A percentile compares a stretch with the other conserved stretches of the same genome.
phyloP scores from a whole-genome alignment of 768 basidiomycete genomes.

The Mycena galopus region DNA sequence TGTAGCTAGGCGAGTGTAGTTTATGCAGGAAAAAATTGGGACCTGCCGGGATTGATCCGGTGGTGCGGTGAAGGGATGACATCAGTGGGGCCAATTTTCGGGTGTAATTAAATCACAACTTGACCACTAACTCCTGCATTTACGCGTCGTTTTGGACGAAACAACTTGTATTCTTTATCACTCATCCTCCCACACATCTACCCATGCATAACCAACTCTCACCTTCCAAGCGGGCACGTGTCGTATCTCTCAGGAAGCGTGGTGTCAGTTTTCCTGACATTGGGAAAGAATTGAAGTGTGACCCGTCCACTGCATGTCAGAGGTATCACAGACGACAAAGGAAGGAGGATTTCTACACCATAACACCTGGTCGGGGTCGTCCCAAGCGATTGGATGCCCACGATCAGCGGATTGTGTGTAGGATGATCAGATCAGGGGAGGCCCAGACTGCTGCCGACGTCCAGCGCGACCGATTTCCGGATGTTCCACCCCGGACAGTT shows the following conservation, averaged over 20 bases:
- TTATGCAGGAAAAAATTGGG: neutral
- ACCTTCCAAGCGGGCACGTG: neutral
- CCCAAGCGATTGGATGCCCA: neutral
- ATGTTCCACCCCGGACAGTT: neutral
- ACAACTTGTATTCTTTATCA: neutral
- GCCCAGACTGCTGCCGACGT: slow-evolving; percentile 6
- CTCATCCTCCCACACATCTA: neutral
- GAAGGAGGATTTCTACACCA: neutral
- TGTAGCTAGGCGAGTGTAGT: neutral
- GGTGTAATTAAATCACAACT: too few relatives aligned
- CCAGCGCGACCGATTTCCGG: neutral
- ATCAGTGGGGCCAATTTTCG: neutral
- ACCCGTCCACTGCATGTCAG: neutral
- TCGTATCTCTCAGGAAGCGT: neutral
- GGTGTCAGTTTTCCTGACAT: neutral
- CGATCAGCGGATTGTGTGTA: neutral
- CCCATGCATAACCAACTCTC: neutral
- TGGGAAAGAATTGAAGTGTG: neutral
- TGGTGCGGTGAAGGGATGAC: neutral
- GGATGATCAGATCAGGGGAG: neutral
- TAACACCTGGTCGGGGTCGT: neutral
- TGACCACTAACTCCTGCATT: too few relatives aligned
- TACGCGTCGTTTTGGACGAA: too few relatives aligned
- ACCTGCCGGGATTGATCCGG: neutral
- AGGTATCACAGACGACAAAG: neutral